Conservation (phyloP, 2,329 filamentous ascomycete genomes). For the Calonectria naviculata region DNA sequence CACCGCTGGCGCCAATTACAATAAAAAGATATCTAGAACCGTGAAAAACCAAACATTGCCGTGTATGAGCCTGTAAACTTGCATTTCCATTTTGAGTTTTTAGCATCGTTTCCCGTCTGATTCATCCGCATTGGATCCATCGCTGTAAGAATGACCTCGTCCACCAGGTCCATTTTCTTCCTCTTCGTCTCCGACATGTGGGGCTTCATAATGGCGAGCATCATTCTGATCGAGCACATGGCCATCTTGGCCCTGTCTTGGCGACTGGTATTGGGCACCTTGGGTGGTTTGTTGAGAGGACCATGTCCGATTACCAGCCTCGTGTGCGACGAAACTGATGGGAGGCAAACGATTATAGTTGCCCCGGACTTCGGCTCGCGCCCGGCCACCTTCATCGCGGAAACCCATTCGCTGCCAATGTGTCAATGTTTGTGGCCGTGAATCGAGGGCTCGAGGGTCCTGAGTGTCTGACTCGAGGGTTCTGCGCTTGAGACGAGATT, state of each 20-base stretch:
- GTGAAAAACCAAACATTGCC: background rate
- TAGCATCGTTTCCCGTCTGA: background rate
- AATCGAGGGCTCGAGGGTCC: background rate
- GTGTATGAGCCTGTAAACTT: background rate
- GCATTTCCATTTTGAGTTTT: background rate
- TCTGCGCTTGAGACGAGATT: conserved; percentile 8
- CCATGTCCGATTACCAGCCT: background rate
- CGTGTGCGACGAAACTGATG: background rate
- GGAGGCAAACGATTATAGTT: background rate
- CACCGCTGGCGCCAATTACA: background rate
- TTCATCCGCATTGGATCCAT: background rate
- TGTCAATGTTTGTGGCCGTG: background rate
- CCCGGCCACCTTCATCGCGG: background rate
- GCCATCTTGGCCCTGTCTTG: background rate
- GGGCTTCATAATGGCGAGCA: background rate
- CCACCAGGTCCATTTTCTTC: background rate
- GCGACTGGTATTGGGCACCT: background rate
- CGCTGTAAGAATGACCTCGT: background rate
- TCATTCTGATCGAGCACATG: background rate
- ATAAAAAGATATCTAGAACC: background rate
- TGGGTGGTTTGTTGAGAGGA: background rate
- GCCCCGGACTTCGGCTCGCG: background rate
- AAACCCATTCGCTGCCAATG: conserved; percentile 22
- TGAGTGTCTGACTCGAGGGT: background rate
- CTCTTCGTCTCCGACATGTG: background rate